Conservation (phyloP, 176 grass and related monocot genomes). For the Poa annua region DNA sequence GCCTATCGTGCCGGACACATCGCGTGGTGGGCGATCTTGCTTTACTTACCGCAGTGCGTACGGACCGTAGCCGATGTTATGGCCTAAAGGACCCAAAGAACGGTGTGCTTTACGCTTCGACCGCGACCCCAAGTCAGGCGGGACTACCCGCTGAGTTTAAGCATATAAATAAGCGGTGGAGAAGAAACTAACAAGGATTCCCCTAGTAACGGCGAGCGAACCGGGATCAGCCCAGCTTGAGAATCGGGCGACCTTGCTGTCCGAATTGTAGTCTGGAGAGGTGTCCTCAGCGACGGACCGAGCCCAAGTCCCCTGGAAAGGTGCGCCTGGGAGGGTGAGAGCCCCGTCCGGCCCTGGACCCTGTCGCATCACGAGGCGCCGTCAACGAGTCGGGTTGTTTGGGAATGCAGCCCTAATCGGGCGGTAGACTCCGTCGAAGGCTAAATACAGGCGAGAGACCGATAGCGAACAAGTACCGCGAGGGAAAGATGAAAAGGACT, state of each 20-base stretch:
- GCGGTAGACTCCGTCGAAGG: conserved; percentile 56
- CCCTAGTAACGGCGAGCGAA: conserved; percentile 22
- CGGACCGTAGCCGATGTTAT: too few relatives aligned
- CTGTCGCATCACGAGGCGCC: conserved; percentile 54
- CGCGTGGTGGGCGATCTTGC: too few relatives aligned
- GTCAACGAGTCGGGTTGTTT: conserved; percentile 59
- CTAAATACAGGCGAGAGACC: conserved; percentile 76
- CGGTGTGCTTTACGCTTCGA: too few relatives aligned
- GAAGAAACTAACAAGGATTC: conserved; percentile 26
- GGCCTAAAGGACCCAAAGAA: too few relatives aligned
- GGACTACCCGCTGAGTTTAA: too few relatives aligned
- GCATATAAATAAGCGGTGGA: too few relatives aligned
- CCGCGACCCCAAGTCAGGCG: too few relatives aligned
- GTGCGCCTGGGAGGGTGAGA: conserved; percentile 27
- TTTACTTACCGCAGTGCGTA: too few relatives aligned
- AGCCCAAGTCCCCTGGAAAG: too few relatives aligned
- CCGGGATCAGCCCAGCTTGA: background rate
- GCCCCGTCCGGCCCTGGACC: conserved; percentile 62
- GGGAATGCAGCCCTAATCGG: conserved; percentile 58
- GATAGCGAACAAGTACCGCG: conserved; percentile 79
- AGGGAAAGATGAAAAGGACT: conserved; percentile 82
- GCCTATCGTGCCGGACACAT: too few relatives aligned
- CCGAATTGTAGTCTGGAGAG: background rate
- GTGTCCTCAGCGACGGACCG: too few relatives aligned
- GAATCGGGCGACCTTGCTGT: background rate